Percentiles rank a stretch among this genome's conserved stretches.
phyloP scores from a whole-genome alignment of 306 rosid species.

The Trichosanthes cucumerina region DNA sequence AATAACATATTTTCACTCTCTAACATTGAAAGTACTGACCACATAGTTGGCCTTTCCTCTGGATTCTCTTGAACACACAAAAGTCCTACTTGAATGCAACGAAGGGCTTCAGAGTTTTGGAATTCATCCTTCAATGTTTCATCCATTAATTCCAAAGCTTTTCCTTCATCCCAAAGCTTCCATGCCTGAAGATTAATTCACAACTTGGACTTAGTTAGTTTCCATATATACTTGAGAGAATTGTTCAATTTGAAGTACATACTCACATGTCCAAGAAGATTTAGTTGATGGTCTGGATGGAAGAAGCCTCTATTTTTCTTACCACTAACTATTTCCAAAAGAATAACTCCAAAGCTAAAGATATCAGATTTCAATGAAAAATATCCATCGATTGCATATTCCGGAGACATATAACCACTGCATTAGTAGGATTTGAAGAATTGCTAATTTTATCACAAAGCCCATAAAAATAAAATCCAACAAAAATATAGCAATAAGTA shows the following conservation, averaged over 20 bases:
- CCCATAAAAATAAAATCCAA: neutral
- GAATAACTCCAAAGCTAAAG: constrained; percentile 40
- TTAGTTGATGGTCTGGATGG: constrained; percentile 15
- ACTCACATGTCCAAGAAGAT: constrained; percentile 25
- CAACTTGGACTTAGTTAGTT: neutral
- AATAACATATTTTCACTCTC: constrained; percentile 13
- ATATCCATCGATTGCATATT: constrained; percentile 18
- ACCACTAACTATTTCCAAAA: constrained; percentile 42
- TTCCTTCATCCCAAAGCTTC: constrained; percentile 17
- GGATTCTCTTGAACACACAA: constrained; percentile 19
- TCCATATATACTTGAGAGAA: neutral
- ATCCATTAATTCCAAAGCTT: constrained; percentile 17
- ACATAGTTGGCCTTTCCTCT: constrained; percentile 26
- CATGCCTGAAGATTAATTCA: constrained; percentile 13
- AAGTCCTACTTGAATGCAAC: constrained; percentile 20
- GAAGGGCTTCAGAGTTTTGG: constrained; percentile 5
- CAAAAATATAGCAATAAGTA: neutral
- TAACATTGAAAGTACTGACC: constrained; percentile 20
- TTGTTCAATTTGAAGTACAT: neutral
- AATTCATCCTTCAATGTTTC: neutral
- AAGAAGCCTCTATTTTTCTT: constrained; percentile 18
- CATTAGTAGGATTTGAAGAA: neutral
- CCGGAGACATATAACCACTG: constrained; percentile 35
- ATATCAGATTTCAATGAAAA: constrained; percentile 32
- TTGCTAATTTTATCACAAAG: neutral